These are phyloP conservation scores for Alloascoidea hylecoeti DNA, from an alignment of 805 yeast species.

Conservation along the genomic window DNA sequence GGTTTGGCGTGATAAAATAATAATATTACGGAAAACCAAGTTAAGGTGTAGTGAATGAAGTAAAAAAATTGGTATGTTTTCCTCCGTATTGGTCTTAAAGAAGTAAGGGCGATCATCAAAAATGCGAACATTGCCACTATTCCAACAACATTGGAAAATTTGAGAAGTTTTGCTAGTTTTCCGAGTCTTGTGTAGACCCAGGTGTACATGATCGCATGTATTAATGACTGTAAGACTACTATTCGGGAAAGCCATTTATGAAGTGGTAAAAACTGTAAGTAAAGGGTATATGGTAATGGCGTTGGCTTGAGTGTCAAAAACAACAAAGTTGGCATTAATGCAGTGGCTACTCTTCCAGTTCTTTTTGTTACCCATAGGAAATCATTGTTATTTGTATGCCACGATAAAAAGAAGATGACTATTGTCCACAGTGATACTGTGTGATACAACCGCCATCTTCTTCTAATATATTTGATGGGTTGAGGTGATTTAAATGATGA, in stretches of 20 bases:
- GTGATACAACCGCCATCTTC: not conserved
- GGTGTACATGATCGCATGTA: constrained; percentile 41
- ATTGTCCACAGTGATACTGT: not conserved
- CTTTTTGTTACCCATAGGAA: constrained; percentile 50
- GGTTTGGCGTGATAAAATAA: constrained; percentile 60
- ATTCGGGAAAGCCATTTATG: constrained; percentile 66
- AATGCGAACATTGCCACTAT: constrained; percentile 24
- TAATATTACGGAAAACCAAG: constrained; percentile 28
- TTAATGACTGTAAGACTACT: constrained; percentile 25
- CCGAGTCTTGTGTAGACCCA: constrained; percentile 30
- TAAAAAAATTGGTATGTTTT: constrained; percentile 39
- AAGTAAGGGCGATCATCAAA: constrained; percentile 24
- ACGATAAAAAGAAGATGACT: constrained; percentile 1
- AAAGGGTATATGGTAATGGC: constrained; percentile 23
- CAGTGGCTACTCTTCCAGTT: constrained; percentile 49
- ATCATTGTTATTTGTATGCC: constrained; percentile 34
- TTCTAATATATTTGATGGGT: not conserved
- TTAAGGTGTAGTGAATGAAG: constrained; percentile 36
- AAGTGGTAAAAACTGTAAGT: constrained; percentile 16
- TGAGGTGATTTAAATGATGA: not conserved
- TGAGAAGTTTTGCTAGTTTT: constrained; percentile 19
- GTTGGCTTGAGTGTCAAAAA: constrained; percentile 42
- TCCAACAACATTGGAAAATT: constrained; percentile 36
- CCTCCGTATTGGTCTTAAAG: constrained; percentile 35
- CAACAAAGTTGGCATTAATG: constrained; percentile 42